Conservation (phyloP, 257 asterid genomes). For the Ocimum tenuiflorum region DNA sequence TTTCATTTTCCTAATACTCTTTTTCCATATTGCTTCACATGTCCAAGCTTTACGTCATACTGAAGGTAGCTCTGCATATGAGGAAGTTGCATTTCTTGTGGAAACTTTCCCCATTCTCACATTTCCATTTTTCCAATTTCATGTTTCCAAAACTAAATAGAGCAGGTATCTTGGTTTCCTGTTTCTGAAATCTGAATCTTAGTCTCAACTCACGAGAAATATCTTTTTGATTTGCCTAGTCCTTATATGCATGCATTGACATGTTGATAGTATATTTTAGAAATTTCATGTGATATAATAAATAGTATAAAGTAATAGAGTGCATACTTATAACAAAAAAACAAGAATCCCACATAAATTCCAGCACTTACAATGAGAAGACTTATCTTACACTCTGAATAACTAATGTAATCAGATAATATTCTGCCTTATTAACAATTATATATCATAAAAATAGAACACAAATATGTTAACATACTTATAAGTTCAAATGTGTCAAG, state of each 20-base stretch:
- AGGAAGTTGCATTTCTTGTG: not conserved
- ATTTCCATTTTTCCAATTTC: not conserved
- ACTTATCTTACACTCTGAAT: not conserved
- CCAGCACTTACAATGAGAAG: not conserved
- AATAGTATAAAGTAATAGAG: not conserved
- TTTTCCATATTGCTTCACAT: conserved; percentile 7
- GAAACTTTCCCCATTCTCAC: not conserved
- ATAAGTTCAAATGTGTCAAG: not conserved
- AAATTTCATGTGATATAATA: not conserved
- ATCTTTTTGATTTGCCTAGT: not conserved
- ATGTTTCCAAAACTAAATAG: not conserved
- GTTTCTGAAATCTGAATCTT: not conserved
- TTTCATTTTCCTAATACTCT: not conserved
- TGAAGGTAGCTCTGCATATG: not conserved
- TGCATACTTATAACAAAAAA: not conserved
- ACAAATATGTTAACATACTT: not conserved
- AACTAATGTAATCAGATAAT: not conserved
- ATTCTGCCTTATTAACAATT: not conserved
- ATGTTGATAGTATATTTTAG: not conserved
- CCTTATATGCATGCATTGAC: not conserved
- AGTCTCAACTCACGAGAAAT: not conserved
- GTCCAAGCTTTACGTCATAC: not conserved
- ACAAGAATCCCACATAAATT: not conserved
- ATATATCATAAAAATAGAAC: not conserved
- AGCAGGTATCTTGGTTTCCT: not conserved